Percentiles rank a stretch among this genome's conserved stretches.
Evolutionary conservation across 257 asterid species (phyloP).

Genomic region (Solanum peruvianum): DNA sequence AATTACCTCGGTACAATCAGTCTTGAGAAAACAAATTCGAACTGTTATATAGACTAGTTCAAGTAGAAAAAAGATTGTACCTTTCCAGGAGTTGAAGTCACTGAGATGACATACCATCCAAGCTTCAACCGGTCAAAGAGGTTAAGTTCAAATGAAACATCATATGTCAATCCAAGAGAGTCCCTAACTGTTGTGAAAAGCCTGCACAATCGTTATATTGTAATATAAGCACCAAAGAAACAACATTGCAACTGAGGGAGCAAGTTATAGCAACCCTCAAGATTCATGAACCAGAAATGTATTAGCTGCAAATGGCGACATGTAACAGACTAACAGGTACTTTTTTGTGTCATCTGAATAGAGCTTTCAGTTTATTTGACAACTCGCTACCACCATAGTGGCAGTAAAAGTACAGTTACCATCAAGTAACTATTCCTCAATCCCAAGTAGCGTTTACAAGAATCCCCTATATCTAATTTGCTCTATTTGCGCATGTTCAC

Average conservation of each 20-base stretch:
- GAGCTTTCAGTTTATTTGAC: neutral
- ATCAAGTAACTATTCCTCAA: neutral
- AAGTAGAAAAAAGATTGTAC: conserved; percentile 21
- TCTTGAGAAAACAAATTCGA: neutral
- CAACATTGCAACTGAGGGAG: neutral
- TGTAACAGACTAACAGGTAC: neutral
- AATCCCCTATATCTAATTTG: neutral
- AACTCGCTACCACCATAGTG: neutral
- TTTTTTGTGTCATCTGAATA: neutral
- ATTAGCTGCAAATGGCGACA: neutral
- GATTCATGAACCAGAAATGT: neutral
- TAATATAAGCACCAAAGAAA: neutral
- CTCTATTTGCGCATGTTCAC: neutral
- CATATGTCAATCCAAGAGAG: conserved; percentile 97
- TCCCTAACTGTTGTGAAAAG: conserved; percentile 97
- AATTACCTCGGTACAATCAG: neutral
- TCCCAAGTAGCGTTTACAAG: neutral
- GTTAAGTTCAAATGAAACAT: conserved; percentile 93
- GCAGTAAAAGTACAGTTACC: neutral
- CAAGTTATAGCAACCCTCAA: neutral
- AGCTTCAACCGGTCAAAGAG: conserved; percentile 91
- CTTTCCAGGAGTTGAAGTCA: conserved; percentile 97
- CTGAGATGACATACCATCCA: conserved; percentile 99
- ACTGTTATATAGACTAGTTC: neutral
- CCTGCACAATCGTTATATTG: conserved; percentile 24